Evolutionary conservation across 805 yeast genomes (phyloP).

Genomic region (Metschnikowia arizonensis): DNA sequence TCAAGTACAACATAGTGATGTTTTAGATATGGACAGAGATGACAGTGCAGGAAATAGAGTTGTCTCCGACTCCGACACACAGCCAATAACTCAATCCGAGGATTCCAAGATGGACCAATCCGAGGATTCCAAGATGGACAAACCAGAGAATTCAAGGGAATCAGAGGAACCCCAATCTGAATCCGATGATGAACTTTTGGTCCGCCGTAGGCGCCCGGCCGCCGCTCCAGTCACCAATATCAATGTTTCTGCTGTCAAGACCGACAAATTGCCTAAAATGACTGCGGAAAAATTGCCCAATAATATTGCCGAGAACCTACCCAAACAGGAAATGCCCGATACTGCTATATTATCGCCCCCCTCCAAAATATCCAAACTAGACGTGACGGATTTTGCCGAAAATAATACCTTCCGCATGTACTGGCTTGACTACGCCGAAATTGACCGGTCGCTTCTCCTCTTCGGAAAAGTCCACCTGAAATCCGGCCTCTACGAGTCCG

Average conservation of each 20-base stretch:
- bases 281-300: conserved; percentile 8
- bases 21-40: background rate
- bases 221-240: conserved; percentile 40
- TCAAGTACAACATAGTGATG: background rate
- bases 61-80: background rate
- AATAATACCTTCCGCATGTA: conserved; percentile 61
- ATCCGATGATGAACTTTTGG: conserved; percentile 56
- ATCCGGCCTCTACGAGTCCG: conserved; percentile 60
- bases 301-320: background rate
- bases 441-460: conserved; percentile 60
- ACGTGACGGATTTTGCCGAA: conserved; percentile 13
- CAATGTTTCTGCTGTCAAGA: conserved; percentile 39
- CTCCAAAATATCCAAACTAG: conserved; percentile 26
- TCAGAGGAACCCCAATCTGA: conserved; percentile 18
- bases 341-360: no score
- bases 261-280: conserved; percentile 23
- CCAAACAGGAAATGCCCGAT: background rate
- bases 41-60: background rate
- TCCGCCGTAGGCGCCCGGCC: conserved; percentile 50
- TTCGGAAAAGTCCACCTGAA: conserved; percentile 75
- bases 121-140: no score
- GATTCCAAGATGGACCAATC: no score
- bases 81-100: background rate
- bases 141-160: no score
- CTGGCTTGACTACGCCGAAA: conserved; percentile 88